Percentiles rank a stretch among this genome's conserved stretches.
These are phyloP conservation scores for Inosperma sp. DNA, from an alignment of 768 basidiomycete species.

Conservation along the genomic window DNA sequence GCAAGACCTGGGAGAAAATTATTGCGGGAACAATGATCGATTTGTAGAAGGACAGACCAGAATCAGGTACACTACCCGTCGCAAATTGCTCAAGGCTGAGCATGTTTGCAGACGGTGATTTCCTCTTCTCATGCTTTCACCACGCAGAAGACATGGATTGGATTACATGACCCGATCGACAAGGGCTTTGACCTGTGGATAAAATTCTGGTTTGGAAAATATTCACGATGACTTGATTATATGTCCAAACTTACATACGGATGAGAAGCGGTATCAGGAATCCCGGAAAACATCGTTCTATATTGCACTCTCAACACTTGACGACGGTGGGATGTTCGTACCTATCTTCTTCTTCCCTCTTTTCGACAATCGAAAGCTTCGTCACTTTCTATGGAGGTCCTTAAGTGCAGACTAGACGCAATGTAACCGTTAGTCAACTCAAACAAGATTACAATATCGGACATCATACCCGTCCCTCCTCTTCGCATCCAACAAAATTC, in stretches of 20 bases:
- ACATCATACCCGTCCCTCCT: constrained; percentile 35
- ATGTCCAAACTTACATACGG: constrained; percentile 26
- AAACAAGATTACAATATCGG: background rate
- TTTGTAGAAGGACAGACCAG: constrained; percentile 37
- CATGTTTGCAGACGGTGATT: constrained; percentile 78
- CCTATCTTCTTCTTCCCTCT: constrained; percentile 77
- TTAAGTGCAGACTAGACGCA: constrained; percentile 53
- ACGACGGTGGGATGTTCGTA: constrained; percentile 64
- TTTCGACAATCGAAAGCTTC: constrained; percentile 88
- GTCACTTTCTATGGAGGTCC: constrained; percentile 88
- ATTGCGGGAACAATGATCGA: background rate
- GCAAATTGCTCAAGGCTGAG: constrained; percentile 41
- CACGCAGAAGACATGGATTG: constrained; percentile 81
- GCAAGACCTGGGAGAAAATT: constrained; percentile 55
- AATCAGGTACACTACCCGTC: constrained; percentile 43
- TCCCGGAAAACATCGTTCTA: constrained; percentile 40
- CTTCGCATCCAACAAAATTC: constrained; percentile 75
- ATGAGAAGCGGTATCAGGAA: constrained; percentile 37
- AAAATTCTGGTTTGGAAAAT: background rate
- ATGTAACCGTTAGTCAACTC: background rate
- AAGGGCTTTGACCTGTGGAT: constrained; percentile 48
- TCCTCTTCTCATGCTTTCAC: constrained; percentile 99
- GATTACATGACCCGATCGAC: constrained; percentile 70
- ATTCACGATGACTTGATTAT: background rate
- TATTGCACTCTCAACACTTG: constrained; percentile 75